A percentile compares a stretch with the other conserved stretches of the same genome.
These are phyloP conservation scores for Oryza rufipogon DNA, from an alignment of 176 grass and related monocot species.

Conservation along the genomic window DNA sequence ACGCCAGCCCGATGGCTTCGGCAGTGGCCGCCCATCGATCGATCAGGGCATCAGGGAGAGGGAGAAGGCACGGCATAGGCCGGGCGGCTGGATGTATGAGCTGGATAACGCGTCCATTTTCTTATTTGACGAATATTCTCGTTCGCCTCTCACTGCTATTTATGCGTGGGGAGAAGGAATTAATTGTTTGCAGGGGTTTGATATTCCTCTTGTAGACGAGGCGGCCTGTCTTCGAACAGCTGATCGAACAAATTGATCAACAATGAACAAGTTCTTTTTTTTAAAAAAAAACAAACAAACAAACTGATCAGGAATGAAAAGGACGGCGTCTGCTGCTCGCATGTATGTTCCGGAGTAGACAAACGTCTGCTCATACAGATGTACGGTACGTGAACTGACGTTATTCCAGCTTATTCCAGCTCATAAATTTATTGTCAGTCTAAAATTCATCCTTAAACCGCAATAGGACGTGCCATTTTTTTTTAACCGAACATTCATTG, in stretches of 20 bases:
- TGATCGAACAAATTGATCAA: background rate
- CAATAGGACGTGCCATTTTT: too few relatives aligned
- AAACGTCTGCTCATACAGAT: background rate
- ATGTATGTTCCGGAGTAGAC: background rate
- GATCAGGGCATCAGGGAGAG: too few relatives aligned
- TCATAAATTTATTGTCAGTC: too few relatives aligned
- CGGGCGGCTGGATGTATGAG: background rate
- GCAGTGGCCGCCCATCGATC: background rate
- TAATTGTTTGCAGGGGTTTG: background rate
- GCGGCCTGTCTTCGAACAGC: background rate
- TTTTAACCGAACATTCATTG: too few relatives aligned
- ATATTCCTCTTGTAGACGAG: background rate
- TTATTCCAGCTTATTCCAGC: too few relatives aligned
- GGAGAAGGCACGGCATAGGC: background rate
- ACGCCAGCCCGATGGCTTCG: background rate
- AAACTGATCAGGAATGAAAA: background rate
- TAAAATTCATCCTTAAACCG: too few relatives aligned
- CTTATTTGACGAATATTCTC: slow-evolving; percentile 19
- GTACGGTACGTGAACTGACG: too few relatives aligned
- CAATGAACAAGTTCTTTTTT: background rate
- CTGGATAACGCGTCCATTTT: slow-evolving; percentile 27
- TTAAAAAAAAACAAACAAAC: too few relatives aligned
- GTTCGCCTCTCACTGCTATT: background rate
- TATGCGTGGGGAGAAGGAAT: background rate
- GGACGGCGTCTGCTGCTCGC: background rate